Evolutionary conservation across 345 rosid genomes (phyloP).

Genomic region (Firmiana major): DNA sequence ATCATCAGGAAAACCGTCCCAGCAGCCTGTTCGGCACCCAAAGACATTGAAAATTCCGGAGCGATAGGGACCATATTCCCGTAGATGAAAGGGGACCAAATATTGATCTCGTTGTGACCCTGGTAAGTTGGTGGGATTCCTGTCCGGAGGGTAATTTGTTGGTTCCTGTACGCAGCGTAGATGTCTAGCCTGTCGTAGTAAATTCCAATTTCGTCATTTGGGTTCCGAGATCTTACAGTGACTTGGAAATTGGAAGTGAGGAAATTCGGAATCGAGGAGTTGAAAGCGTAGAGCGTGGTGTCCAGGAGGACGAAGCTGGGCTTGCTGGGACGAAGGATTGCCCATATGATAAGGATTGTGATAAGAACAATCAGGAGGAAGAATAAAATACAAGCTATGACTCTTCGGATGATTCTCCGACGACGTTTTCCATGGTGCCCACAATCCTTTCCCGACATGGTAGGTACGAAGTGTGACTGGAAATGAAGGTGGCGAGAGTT

Average conservation of each 20-base stretch:
- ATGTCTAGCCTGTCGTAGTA: conserved; percentile 77
- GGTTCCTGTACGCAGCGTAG: conserved; percentile 63
- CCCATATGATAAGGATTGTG: conserved; percentile 69
- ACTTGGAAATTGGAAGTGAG: conserved; percentile 72
- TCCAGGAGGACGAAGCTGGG: conserved; percentile 85
- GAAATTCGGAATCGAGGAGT: conserved; percentile 57
- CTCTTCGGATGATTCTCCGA: conserved; percentile 24
- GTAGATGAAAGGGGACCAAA: conserved; percentile 78
- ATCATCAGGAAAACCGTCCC: conserved; percentile 49
- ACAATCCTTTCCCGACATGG: conserved; percentile 51
- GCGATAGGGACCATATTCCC: conserved; percentile 72
- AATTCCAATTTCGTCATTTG: conserved; percentile 66
- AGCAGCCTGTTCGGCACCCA: conserved; percentile 45
- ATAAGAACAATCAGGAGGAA: conserved; percentile 49
- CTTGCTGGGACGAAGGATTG: conserved; percentile 76
- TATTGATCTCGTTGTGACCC: conserved; percentile 50
- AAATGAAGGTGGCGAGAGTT: too few species aligned
- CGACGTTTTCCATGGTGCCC: conserved; percentile 31
- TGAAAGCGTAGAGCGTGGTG: conserved; percentile 83
- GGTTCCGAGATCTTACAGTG: conserved; percentile 76
- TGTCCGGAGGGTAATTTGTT: conserved; percentile 69
- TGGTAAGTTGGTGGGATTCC: conserved; percentile 48
- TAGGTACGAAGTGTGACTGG: neutral
- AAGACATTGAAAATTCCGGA: conserved; percentile 52
- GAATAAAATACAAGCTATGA: conserved; percentile 44